Percentiles rank a stretch among this genome's conserved stretches.
Conservation (phyloP, 805 yeast genomes). For the Lipomyces oligophaga region DNA sequence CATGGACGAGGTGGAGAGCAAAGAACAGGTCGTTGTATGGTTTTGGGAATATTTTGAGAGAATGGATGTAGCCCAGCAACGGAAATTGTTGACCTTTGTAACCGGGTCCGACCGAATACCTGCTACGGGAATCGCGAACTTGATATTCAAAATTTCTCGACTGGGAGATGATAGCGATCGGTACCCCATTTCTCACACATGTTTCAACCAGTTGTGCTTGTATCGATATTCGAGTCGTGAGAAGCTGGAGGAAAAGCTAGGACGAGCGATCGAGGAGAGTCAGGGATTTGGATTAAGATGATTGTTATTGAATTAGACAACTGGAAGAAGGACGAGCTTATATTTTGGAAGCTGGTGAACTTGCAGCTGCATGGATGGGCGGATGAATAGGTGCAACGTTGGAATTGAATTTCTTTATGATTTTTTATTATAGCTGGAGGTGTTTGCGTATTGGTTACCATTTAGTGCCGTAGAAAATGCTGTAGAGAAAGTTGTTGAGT, state of each 20-base stretch:
- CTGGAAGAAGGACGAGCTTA: too few relatives aligned
- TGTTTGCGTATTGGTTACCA: too few relatives aligned
- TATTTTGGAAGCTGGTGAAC: background rate
- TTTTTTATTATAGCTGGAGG: too few relatives aligned
- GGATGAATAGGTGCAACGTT: background rate
- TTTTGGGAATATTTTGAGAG: conserved; percentile 76
- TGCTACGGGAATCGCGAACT: conserved; percentile 80
- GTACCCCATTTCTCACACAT: conserved; percentile 82
- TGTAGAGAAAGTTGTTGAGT: too few relatives aligned
- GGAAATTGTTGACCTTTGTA: conserved; percentile 64
- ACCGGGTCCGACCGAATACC: conserved; percentile 93
- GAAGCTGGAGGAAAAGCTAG: conserved; percentile 55
- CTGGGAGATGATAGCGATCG: conserved; percentile 47
- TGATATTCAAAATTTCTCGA: conserved; percentile 67
- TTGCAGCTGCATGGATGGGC: background rate
- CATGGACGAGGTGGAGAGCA: conserved; percentile 33
- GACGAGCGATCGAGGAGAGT: conserved; percentile 69
- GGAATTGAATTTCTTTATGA: background rate
- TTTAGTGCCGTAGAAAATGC: too few relatives aligned
- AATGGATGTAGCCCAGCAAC: conserved; percentile 49
- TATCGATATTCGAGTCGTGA: conserved; percentile 58
- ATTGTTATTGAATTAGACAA: background rate
- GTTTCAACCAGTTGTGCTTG: conserved; percentile 84
- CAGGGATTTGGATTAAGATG: conserved; percentile 81
- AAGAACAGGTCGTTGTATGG: conserved; percentile 58